Evolutionary conservation across 257 asterid species (phyloP), one percentile per base, ranked within the genome.

Genomic region (Jacaranda copaia): DNA sequence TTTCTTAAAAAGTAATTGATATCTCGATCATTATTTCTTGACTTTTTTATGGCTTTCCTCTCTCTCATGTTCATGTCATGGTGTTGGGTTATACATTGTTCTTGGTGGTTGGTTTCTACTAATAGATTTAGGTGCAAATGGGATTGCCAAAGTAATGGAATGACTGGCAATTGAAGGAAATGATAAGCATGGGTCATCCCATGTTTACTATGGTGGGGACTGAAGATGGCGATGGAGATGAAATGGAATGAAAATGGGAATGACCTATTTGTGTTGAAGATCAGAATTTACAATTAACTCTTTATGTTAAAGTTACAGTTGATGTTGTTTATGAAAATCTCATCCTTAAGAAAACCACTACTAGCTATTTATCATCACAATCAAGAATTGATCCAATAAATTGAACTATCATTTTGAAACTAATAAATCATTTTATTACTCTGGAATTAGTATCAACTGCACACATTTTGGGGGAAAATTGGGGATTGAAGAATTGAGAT

Each of bases 111-210:
- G 49, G 43, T 70, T 52, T 36, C 32, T 52, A 52, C 16, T 5
- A 70, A 57, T 35, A 36, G 63, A 49, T 36, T 8, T 39, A 70
- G 48, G 51, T 70, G 75, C 75, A 35, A 39, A 12, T 52, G 39
- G 36, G n/a, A 52, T 19, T 49, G 63, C 51, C 52, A 14, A 57
- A 53, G 15, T 8, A 16, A 55, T 52, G 43, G 51, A 53, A 13
- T 13, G 7, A 8, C 60, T 36, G 46, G 52, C 62, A 15, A 68
- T 20, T 9, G 13, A 19, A 48, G 13, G 43, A 46, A 25, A 53
- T 70, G 32, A 25, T 25, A 11, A 19, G 16, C 19, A 70, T 64
- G 70, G 4, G 32, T n/a, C 40, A 64, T 64, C n/a, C 53, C 10
- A 63, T 39, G 6, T 6, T 39, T 39, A 3, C 6, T 6, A 39